Base-by-base conservation (phyloP, 345 rosid genomes). In the Brassica incana region DNA sequence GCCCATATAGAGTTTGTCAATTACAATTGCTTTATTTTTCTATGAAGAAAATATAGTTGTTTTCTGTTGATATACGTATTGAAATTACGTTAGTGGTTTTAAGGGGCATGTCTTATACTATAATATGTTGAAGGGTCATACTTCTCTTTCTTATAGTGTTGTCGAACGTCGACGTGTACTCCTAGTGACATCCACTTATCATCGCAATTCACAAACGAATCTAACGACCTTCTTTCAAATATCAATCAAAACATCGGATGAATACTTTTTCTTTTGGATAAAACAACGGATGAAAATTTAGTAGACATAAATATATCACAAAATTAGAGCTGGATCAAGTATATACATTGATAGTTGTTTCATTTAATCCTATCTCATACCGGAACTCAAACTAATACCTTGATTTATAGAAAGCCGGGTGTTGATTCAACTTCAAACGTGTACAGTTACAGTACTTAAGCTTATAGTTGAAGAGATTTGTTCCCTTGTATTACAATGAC, bases 151-250 rank as follows among this genome's bases (percentile, higher is more conserved):
- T 69, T 36, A 80, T 63, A 80, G 79, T 80, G 83, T 63, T 52
- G 83, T 80, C 79, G 62, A 59, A 74, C 83, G 79, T 80, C 83
- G 54, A 69, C 10, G 72, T 74, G 79, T 80, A 78, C 69, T 71
- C 83, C 32, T 80, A 69, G 83, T 80, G 83, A 80, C 83, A 74
- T 69, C 76, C 83, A 80, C 62, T 80, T 80, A 74, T 80, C 83
- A 80, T 80, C 78, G 69, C 75, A 52, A 80, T 69, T 63, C 52
- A 36, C 27, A 25, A 54, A 11, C 74, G 75, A 80, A 80, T 74
- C 72, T 74, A 80, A 73, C 23, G 78, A 15, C 36, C 38, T 66
- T 71, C 33, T 74, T 62, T 50, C 70, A 68, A 74, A 68, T 68
- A 67, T 36, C 73, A 67, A 66, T 74, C 60, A 50, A 79, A 68